These are phyloP conservation scores for Persicaria maculosa DNA, from an alignment of 148 eudicot genomes.

Conservation along the genomic window DNA sequence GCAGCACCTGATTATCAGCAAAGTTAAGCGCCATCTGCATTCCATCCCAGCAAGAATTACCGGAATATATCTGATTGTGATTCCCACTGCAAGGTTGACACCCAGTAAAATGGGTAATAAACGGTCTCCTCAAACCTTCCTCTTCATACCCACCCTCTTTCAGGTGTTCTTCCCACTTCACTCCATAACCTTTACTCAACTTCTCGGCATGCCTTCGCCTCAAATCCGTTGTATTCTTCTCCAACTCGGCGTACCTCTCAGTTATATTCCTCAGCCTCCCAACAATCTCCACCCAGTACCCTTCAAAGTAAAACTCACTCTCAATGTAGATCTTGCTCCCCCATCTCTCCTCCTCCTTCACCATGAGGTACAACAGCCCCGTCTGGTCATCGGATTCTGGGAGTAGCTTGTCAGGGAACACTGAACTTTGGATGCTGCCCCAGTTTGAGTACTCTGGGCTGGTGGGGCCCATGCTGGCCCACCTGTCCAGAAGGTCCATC, in stretches of 20 bases:
- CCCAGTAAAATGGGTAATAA: conserved; percentile 86
- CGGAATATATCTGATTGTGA: conserved; percentile 48
- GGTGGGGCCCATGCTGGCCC: conserved; percentile 77
- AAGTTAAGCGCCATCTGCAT: conserved; percentile 62
- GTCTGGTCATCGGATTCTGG: conserved; percentile 86
- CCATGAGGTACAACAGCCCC: conserved; percentile 50
- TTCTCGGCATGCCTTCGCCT: conserved; percentile 66
- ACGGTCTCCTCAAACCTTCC: conserved; percentile 53
- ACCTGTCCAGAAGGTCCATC: conserved; percentile 58
- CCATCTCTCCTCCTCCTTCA: conserved; percentile 58
- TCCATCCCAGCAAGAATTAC: conserved; percentile 47
- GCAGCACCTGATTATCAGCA: conserved; percentile 79
- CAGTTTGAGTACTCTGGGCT: conserved; percentile 52
- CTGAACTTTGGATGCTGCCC: conserved; percentile 42
- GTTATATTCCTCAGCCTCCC: conserved; percentile 38
- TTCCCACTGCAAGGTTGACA: conserved; percentile 87
- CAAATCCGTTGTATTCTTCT: conserved; percentile 23
- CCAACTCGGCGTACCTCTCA: conserved; percentile 25
- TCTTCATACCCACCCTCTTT: conserved; percentile 30
- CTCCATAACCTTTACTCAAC: conserved; percentile 37
- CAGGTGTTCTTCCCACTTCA: conserved; percentile 22
- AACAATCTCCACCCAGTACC: conserved; percentile 77
- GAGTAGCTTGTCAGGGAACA: conserved; percentile 48
- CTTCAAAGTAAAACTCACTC: conserved; percentile 54
- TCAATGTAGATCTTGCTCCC: conserved; percentile 61